Conservation (phyloP, 1,284 basidiomycete species). For the Tilletia walkeri region DNA sequence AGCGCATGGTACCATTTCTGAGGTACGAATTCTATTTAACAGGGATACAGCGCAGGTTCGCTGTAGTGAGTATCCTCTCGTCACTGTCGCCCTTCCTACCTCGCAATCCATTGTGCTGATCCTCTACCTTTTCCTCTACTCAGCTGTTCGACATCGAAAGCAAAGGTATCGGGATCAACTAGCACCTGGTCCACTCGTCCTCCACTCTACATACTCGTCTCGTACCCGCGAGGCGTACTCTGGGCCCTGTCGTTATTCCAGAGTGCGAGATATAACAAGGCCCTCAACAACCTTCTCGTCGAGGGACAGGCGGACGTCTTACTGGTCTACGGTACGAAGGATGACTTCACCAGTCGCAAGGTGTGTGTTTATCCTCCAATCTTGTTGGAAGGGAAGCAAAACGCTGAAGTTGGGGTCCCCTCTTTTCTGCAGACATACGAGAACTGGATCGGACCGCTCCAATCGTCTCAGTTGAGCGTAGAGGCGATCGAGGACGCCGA, state of each 20-base stretch:
- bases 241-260: slow-evolving; percentile 38
- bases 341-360: slow-evolving; percentile 31
- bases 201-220: slow-evolving; percentile 31
- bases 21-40: background rate
- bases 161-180: background rate
- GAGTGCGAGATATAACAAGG: slow-evolving; percentile 21
- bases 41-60: slow-evolving; percentile 34
- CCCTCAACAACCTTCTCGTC: slow-evolving; percentile 26
- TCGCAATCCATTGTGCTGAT: background rate
- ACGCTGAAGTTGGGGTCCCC: too few relatives aligned
- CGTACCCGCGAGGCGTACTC: slow-evolving; percentile 34
- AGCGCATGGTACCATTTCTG: background rate
- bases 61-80: slow-evolving; percentile 28
- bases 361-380: slow-evolving; percentile 3
- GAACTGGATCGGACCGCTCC: background rate
- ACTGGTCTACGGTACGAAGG: slow-evolving; percentile 30
- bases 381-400: background rate
- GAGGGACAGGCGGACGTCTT: slow-evolving; percentile 17
- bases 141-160: background rate
- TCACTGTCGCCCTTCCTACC: too few relatives aligned
- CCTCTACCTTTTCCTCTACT: background rate
- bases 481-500: slow-evolving; percentile 21
- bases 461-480: background rate
- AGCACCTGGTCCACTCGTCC: too few relatives aligned
- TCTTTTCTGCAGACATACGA: background rate